These are phyloP conservation scores for Wickerhamomyces bovis DNA, from an alignment of 805 yeast species.

Conservation along the genomic window DNA sequence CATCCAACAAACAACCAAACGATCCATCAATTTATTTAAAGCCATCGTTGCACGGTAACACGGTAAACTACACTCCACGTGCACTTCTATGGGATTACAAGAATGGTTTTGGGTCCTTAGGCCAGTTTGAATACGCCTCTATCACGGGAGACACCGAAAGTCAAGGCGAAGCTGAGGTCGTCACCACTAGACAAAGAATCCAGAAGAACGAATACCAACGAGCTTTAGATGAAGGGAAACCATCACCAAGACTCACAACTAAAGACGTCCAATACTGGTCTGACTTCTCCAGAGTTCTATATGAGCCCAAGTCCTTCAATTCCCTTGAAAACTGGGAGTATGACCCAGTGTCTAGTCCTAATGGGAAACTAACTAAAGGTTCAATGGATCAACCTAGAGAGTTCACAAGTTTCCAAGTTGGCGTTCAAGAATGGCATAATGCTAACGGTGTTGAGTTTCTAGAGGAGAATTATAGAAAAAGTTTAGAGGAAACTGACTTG, in stretches of 20 bases:
- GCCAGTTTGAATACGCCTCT: constrained; percentile 42
- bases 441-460: constrained; percentile 40
- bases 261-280: constrained; percentile 66
- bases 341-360: constrained; percentile 29
- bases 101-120: constrained; percentile 71
- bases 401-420: constrained; percentile 48
- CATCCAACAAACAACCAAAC: constrained; percentile 19
- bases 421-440: constrained; percentile 51
- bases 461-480: constrained; percentile 52
- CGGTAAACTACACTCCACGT: constrained; percentile 73
- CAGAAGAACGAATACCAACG: constrained; percentile 55
- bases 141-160: constrained; percentile 6
- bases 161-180: constrained; percentile 21
- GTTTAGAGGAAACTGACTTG: constrained; percentile 71
- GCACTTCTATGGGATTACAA: constrained; percentile 73
- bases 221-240: constrained; percentile 47
- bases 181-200: constrained; percentile 30
- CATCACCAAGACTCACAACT: constrained; percentile 29
- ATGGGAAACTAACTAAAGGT: constrained; percentile 22
- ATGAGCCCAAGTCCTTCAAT: constrained; percentile 54
- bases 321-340: constrained; percentile 56
- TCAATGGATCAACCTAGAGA: constrained; percentile 22
- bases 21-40: constrained; percentile 44
- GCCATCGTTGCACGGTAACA: constrained; percentile 31
- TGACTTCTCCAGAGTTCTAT: constrained; percentile 65